phyloP scores from a whole-genome alignment of 192 early-diverging fungal genomes.

The Rhizophagus sp. region DNA sequence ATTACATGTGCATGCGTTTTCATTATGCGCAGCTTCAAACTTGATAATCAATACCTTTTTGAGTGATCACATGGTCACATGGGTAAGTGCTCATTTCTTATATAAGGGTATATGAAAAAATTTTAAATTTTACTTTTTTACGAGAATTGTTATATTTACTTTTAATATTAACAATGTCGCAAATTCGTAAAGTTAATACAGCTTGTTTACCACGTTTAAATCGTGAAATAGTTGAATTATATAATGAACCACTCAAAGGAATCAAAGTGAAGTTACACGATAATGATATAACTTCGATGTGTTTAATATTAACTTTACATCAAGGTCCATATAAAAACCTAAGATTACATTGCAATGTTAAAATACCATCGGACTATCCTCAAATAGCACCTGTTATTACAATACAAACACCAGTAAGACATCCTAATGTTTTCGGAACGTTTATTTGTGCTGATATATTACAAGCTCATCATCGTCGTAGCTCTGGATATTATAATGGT shows the following conservation, averaged over 20 bases:
- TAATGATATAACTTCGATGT: slow-evolving; percentile 10
- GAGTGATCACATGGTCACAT: no score
- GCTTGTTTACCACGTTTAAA: background rate
- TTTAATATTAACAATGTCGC: background rate
- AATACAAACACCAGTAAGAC: background rate
- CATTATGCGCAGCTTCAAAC: no score
- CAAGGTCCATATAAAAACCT: background rate
- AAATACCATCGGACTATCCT: background rate
- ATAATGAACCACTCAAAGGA: slow-evolving; percentile 10
- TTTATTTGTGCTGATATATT: slow-evolving; percentile 12
- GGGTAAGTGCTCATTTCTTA: no score
- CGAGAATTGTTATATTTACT: no score
- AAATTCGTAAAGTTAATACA: background rate
- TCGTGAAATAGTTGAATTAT: background rate
- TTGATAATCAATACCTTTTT: no score
- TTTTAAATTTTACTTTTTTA: no score
- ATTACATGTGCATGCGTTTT: no score
- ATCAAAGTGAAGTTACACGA: background rate
- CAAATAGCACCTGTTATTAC: background rate
- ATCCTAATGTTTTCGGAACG: background rate
- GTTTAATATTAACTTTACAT: background rate
- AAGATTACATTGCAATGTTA: slow-evolving; percentile 7
- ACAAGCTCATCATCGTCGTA: background rate
- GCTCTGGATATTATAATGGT: background rate
- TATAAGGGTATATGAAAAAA: no score